Base-by-base conservation (phyloP, 108 stramenopile species). In the Aurantiochytrium sp. region DNA sequence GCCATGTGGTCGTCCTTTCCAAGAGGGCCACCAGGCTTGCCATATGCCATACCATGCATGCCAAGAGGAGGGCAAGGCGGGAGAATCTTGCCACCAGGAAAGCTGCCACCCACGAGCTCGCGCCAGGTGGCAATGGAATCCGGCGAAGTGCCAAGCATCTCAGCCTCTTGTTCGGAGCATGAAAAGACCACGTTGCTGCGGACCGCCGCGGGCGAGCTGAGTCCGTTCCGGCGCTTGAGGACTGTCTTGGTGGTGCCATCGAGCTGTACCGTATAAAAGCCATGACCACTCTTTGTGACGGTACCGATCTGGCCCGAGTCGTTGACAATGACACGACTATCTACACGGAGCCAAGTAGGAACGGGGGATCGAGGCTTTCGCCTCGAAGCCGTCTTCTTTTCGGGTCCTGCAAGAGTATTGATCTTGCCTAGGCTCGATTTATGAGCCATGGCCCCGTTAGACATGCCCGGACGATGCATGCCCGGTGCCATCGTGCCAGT, bases 221-320 rank as follows among this genome's bases (percentile, higher is more conserved):
- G 76, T 0, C 76, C 76, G 4, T 83, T 83, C 12, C 76, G 76
- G 76, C 76, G 76, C 51, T 83, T 83, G 23, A 83, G 76, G 25
- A 83, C 76, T 14, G 76, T 83, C 76, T 83, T 83, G n/a, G 76
- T 53, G n/a, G 76, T 53, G 0, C 76, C 76, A 3, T 83, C 76
- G 49, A 83, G 76, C 76, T 83, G 76, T 23, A 83, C 76, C 0
- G 76, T 83, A 45, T 83, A 83, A 45, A 83, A 83, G 19, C 76
- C 76, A 35, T 83, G 76, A 18, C 76, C 76, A 23, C 76, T 83
- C 76, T 83, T 83, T 12, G 51, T 53, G 45, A 83, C 76, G 76
- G 76, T 83, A 6, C 76, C 76, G 25, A 83, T 83, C 51, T 83
- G 76, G 10, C 49, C 76, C 45, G 76, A 53, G 51, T 83, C 76